Conservation (phyloP, 2,329 filamentous ascomycete species). For the Monilinia laxa region DNA sequence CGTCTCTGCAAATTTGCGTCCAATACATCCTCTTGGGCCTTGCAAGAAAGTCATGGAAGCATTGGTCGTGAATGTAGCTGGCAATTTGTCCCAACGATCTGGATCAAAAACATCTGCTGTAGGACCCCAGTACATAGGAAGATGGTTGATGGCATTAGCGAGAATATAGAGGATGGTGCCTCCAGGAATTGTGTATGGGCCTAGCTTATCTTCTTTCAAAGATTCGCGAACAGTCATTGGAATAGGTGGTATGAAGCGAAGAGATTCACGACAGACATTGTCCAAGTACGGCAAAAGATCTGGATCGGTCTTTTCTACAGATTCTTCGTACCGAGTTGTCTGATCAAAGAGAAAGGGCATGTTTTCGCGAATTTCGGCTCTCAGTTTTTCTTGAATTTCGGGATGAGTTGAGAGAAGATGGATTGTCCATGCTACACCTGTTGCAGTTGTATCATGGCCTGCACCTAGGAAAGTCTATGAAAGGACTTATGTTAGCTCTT, state of each 20-base stretch:
- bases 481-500: neutral
- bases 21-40: conserved; percentile 41
- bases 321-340: conserved; percentile 38
- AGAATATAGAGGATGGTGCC: conserved; percentile 47
- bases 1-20: conserved; percentile 42
- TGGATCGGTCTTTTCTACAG: conserved; percentile 40
- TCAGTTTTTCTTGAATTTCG: conserved; percentile 6
- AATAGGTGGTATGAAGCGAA: conserved; percentile 49
- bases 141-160: conserved; percentile 45
- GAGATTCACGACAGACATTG: conserved; percentile 48
- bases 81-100: conserved; percentile 45
- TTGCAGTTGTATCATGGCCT: conserved; percentile 48
- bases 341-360: conserved; percentile 41
- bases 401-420: conserved; percentile 45
- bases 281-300: conserved; percentile 47
- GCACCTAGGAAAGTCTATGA: conserved; percentile 81
- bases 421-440: conserved; percentile 46
- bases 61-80: conserved; percentile 40
- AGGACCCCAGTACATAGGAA: conserved; percentile 45
- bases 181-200: conserved; percentile 44
- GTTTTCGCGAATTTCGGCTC: conserved; percentile 9
- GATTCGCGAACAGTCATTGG: conserved; percentile 40
- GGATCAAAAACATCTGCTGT: conserved; percentile 46
- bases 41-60: conserved; percentile 34
- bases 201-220: conserved; percentile 43